A percentile compares a stretch with the other conserved stretches of the same genome.
Evolutionary conservation across 2,329 filamentous ascomycete genomes (phyloP).

Genomic region (Davidsoniella neocaledoniae): DNA sequence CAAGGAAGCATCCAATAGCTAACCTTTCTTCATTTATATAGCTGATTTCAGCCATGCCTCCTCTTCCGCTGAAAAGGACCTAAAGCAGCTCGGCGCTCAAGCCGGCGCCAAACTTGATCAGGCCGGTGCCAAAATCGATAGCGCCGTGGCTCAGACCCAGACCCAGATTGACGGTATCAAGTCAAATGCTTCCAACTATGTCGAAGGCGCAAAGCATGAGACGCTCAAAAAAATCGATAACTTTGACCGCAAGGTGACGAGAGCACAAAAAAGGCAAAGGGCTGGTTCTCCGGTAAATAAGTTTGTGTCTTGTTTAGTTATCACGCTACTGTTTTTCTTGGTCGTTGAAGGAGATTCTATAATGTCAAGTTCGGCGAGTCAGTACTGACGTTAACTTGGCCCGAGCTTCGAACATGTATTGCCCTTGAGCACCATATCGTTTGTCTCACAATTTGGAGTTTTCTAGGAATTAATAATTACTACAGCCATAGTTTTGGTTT

Average conservation of each 20-base stretch:
- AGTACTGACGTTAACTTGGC: neutral
- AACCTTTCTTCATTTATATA: constrained; percentile 21
- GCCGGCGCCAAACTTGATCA: constrained; percentile 51
- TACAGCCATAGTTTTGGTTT: too few relatives aligned
- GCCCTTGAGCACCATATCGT: too few relatives aligned
- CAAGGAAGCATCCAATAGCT: neutral
- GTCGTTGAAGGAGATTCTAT: neutral
- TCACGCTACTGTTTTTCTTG: neutral
- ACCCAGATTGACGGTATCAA: constrained; percentile 44
- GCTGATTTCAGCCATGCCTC: constrained; percentile 61
- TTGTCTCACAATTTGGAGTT: too few relatives aligned
- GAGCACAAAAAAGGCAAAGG: constrained; percentile 66
- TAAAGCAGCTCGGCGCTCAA: constrained; percentile 29
- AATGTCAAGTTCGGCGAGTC: neutral
- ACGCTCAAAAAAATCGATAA: constrained; percentile 60
- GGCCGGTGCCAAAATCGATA: constrained; percentile 29
- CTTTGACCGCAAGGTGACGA: constrained; percentile 72
- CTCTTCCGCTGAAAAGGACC: constrained; percentile 46
- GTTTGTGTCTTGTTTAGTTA: neutral
- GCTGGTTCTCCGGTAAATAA: constrained; percentile 64
- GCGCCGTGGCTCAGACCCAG: constrained; percentile 39
- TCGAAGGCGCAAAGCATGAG: constrained; percentile 46
- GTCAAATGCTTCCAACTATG: constrained; percentile 39
- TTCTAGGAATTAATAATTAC: too few relatives aligned
- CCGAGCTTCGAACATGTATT: too few relatives aligned